phyloP scores from a whole-genome alignment of 495 filamentous ascomycete genomes.

The Tuber umbilicatum region DNA sequence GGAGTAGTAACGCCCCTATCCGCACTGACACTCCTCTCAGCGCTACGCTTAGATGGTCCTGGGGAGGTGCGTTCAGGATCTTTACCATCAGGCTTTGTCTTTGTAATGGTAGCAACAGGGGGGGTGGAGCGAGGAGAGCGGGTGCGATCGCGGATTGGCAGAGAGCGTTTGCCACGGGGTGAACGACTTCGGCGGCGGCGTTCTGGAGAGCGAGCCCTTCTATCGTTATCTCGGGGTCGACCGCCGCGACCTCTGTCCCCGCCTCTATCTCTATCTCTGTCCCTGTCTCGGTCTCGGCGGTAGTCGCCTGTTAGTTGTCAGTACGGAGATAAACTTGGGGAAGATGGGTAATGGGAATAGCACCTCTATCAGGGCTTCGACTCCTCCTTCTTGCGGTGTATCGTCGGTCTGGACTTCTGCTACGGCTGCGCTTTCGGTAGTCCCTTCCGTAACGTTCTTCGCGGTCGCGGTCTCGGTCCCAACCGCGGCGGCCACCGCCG shows the following conservation, averaged over 20 bases:
- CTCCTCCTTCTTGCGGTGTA: background rate
- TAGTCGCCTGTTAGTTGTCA: background rate
- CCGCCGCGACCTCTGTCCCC: slow-evolving; percentile 23
- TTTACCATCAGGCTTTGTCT: slow-evolving; percentile 44
- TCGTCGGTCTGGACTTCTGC: background rate
- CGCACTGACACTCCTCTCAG: slow-evolving; percentile 43
- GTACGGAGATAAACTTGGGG: background rate
- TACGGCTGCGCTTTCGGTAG: background rate
- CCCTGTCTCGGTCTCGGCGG: slow-evolving; percentile 23
- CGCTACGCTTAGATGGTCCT: slow-evolving; percentile 12
- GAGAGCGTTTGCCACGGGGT: slow-evolving; percentile 44
- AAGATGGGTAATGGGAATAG: background rate
- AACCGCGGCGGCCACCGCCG: slow-evolving; percentile 15
- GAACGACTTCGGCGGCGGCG: slow-evolving; percentile 11
- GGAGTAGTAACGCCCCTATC: slow-evolving; percentile 45
- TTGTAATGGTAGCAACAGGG: slow-evolving; percentile 39
- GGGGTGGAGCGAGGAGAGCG: slow-evolving; percentile 40
- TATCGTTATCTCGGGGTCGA: slow-evolving; percentile 11
- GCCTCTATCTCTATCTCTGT: slow-evolving; percentile 36
- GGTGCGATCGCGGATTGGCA: slow-evolving; percentile 35
- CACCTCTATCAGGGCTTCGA: background rate
- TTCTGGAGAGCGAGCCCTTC: background rate
- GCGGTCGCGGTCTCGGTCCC: slow-evolving; percentile 38
- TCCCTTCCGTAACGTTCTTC: slow-evolving; percentile 31
- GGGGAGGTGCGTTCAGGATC: background rate